Conservation (phyloP, 108 stramenopile genomes). For the Cyclotella atomus region DNA sequence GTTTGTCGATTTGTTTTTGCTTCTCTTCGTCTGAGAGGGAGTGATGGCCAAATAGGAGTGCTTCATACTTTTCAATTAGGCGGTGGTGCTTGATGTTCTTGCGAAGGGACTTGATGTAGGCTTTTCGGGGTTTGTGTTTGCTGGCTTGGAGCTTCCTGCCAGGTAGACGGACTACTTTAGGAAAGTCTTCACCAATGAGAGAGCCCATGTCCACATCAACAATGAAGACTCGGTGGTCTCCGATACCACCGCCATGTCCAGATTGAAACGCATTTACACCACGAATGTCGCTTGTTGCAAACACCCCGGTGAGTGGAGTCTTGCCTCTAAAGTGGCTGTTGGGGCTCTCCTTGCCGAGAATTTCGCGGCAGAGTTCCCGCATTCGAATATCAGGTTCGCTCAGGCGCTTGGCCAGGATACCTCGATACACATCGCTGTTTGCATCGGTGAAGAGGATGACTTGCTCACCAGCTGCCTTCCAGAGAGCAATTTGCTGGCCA, state of each 20-base stretch:
- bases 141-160: background rate
- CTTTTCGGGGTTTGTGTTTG: background rate
- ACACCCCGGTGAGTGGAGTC: background rate
- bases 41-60: background rate
- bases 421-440: background rate
- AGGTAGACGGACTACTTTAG: background rate
- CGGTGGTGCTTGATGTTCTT: background rate
- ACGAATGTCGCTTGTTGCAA: background rate
- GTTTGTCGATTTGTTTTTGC: background rate
- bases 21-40: background rate
- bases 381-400: background rate
- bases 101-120: background rate
- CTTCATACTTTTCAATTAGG: background rate
- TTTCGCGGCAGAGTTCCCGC: background rate
- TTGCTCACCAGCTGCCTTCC: background rate
- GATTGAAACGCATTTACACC: background rate
- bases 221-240: background rate
- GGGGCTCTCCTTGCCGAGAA: background rate
- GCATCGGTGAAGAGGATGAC: slow-evolving; percentile 1
- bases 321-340: background rate
- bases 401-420: background rate
- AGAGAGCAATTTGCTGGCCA: background rate
- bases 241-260: background rate
- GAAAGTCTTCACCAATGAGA: background rate
- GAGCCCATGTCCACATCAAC: background rate